Evolutionary conservation across 2,329 filamentous ascomycete genomes (phyloP), one percentile per base, ranked within the genome.

Genomic region (Fragosphaeria purpurea): DNA sequence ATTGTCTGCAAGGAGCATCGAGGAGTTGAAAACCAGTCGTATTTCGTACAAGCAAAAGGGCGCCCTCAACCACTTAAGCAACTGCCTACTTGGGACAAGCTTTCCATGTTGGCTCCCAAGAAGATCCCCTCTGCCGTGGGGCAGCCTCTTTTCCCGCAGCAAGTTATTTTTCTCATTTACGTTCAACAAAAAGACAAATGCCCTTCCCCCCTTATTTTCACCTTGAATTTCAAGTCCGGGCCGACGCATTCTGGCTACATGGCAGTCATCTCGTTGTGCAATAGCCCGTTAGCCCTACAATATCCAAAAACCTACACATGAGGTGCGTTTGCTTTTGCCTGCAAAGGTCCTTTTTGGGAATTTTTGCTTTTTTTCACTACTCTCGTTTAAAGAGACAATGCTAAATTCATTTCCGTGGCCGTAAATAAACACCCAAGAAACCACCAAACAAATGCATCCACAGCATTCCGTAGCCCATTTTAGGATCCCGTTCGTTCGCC

Each of bases 401-500:
- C 48, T 48, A 39, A 48, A 78, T 9, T 51, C 53, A 52, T 52
- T 48, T 47, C 50, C 75, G 72, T 74, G 76, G 70, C 74, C 73
- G 67, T 75, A 74, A 48, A 68, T 76, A 68, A 79, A 80, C 76
- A 79, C 76, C 76, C 67, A 71, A 70, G 73, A 69, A 72, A 70
- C 74, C 68, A 70, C 73, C 70, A 72, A 69, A 67, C 70, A 43
- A 44, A 34, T n/a, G 42, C 10, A 42, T 64, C 68, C 67, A 64
- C 67, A 65, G 61, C 64, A 69, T n/a, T 13, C 35, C 46, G 22
- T 44, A 40, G 41, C 33, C 34, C 34, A 41, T 31, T 50, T 40
- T n/a, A 30, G n/a, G n/a, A 31, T 12, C n/a, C 7, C 10, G 12
- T 45, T 30, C 41, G 22, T 22, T 13, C 41, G 9, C 35, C 33